These are phyloP conservation scores for Neoarthrinium moseri DNA, from an alignment of 2,329 filamentous ascomycete genomes.

Conservation along the genomic window DNA sequence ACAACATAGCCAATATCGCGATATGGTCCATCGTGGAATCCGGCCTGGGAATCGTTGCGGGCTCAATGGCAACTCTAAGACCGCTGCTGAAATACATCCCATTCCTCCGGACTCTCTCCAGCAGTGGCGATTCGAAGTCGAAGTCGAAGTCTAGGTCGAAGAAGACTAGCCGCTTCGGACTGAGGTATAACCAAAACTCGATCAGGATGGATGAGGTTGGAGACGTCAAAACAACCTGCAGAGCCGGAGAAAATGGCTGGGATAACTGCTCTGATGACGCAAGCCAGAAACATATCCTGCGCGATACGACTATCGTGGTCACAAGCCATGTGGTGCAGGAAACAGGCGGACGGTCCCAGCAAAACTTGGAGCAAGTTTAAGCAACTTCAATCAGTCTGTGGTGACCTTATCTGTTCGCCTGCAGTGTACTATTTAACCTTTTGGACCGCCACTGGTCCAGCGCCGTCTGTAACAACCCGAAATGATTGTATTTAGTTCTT, in stretches of 20 bases:
- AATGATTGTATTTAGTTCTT: too few relatives aligned
- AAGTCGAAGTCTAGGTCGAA: background rate
- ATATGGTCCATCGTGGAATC: slow-evolving; percentile 4
- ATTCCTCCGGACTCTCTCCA: background rate
- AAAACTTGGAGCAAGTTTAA: too few relatives aligned
- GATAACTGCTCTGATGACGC: background rate
- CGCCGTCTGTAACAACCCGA: too few relatives aligned
- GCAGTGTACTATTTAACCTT: too few relatives aligned
- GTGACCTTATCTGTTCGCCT: too few relatives aligned
- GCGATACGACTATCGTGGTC: too few relatives aligned
- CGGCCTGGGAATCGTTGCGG: slow-evolving; percentile 1
- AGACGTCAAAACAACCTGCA: background rate
- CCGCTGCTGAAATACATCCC: slow-evolving; percentile 1
- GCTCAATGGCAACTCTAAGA: background rate
- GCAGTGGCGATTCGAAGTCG: too few relatives aligned
- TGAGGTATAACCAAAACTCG: background rate
- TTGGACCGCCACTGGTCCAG: too few relatives aligned
- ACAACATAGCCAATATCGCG: background rate
- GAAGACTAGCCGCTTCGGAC: background rate
- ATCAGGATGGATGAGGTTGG: background rate
- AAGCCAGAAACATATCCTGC: slow-evolving; percentile 1
- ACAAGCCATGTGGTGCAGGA: too few relatives aligned
- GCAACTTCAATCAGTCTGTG: too few relatives aligned
- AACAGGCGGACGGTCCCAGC: too few relatives aligned
- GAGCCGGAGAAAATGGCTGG: background rate